These are phyloP conservation scores for Lipomyces japonicus DNA, from an alignment of 805 yeast genomes.

Conservation along the genomic window DNA sequence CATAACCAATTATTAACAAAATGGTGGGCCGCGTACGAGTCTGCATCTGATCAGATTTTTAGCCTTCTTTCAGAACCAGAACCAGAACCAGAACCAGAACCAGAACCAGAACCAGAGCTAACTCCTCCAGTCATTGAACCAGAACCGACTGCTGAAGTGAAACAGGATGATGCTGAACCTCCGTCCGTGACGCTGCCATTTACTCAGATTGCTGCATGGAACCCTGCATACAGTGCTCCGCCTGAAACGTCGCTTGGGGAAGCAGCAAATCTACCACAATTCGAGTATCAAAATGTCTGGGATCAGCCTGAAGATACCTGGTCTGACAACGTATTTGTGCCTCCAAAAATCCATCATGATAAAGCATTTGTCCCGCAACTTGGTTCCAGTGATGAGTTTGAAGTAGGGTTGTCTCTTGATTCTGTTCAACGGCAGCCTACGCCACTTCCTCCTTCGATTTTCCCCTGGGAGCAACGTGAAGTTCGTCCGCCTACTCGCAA, in stretches of 20 bases:
- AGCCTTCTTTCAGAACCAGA: no score
- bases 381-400: no score
- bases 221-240: slow-evolving; percentile 19
- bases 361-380: slow-evolving; percentile 7
- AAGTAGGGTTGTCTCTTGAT: no score
- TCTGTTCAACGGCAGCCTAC: slow-evolving; percentile 1
- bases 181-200: slow-evolving; percentile 10
- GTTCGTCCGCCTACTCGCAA: slow-evolving; percentile 12
- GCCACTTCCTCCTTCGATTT: slow-evolving; percentile 22
- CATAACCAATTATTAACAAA: slow-evolving; percentile 15
- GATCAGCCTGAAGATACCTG: slow-evolving; percentile 10
- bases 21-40: slow-evolving; percentile 25
- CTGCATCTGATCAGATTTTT: neutral
- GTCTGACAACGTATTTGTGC: slow-evolving; percentile 13
- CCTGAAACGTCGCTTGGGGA: slow-evolving; percentile 20
- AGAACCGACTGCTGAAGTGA: neutral
- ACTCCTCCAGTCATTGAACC: neutral
- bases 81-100: neutral
- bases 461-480: slow-evolving; percentile 26
- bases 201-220: slow-evolving; percentile 17
- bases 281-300: slow-evolving; percentile 22
- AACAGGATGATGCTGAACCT: neutral
- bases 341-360: slow-evolving; percentile 13
- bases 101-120: neutral
- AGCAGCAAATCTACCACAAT: slow-evolving; percentile 17